Evolutionary conservation across 108 stramenopile genomes (phyloP), one percentile per base, ranked within the genome.

Genomic region (Asterionellopsis glacialis): DNA sequence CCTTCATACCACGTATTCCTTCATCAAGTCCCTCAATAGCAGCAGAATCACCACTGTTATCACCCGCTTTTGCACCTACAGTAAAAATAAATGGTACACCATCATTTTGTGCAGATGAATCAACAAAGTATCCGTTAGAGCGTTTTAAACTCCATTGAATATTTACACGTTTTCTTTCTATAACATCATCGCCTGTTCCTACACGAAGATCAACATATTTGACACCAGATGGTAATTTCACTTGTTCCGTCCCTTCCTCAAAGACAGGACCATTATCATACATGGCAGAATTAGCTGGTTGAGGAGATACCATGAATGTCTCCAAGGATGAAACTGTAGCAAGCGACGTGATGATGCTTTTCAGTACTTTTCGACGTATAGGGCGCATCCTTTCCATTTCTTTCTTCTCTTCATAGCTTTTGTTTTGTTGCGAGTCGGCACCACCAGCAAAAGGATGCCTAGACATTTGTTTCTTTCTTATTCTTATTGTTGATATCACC

Each of bases 1-100:
- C 80, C 53, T 73, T 81, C 85, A 93, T 87, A 16, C 84, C 85
- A 53, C 89, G 91, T 28, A 93, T 28, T 21, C 91, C 91, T 68
- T 93, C 91, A 54, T 93, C 91, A 7, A 93, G 62, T 48, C 91
- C 91, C 11, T 85, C 65, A 61, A 93, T 77, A 24, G 71, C 73
- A 27, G 77, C 65, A 6, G 87, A 85, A 66, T 87, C 89, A n/a
- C 91, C 91, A 69, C 89, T 87, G 43, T 89, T 93, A 0, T 67
- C 70, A 40, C 76, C 79, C 18, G 27, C 40, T 18, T 26, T 33
- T n/a, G 15, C 27, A 0, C 72, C 72, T 53, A 87, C 39, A 41
- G 89, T 64, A 69, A 75, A 93, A n/a, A 42, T 27, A 61, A 87
- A 87, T 0, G 85, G 85, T 1, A 72, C 75, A 22, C 66, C 66